These are phyloP conservation scores for Apiotrichum sp. DNA, from an alignment of 1,284 basidiomycete species.

Conservation along the genomic window DNA sequence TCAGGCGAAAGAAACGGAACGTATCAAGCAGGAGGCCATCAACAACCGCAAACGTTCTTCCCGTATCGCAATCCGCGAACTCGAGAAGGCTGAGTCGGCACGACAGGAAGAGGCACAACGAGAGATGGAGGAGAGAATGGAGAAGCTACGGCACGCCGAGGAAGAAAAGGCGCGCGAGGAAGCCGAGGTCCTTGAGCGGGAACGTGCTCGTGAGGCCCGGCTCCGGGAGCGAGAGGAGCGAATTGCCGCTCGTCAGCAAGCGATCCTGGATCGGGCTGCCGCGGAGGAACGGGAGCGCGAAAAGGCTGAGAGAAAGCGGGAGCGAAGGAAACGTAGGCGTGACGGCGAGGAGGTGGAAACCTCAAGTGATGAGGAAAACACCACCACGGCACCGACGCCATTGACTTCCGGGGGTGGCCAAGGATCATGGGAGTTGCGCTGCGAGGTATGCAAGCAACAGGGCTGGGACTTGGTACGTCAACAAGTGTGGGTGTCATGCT, in stretches of 20 bases:
- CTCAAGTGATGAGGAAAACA: slow-evolving; percentile 13
- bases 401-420: not conserved
- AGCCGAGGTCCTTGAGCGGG: slow-evolving; percentile 34
- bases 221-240: slow-evolving; percentile 47
- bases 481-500: not conserved
- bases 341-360: slow-evolving; percentile 25
- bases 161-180: slow-evolving; percentile 32
- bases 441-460: slow-evolving; percentile 49
- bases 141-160: slow-evolving; percentile 43
- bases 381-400: not conserved
- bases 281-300: slow-evolving; percentile 38
- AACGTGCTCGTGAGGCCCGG: slow-evolving; percentile 47
- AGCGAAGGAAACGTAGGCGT: slow-evolving; percentile 34
- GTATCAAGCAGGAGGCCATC: slow-evolving; percentile 47
- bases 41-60: slow-evolving; percentile 51
- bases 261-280: slow-evolving; percentile 28
- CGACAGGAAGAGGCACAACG: slow-evolving; percentile 44
- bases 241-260: slow-evolving; percentile 47
- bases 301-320: slow-evolving; percentile 40
- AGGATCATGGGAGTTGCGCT: slow-evolving; percentile 49
- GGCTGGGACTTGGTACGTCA: slow-evolving; percentile 49
- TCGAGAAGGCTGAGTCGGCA: slow-evolving; percentile 48
- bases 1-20: slow-evolving; percentile 42
- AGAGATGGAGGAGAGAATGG: slow-evolving; percentile 50
- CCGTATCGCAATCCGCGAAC: slow-evolving; percentile 51